Conservation (phyloP, 352 stramenopile genomes). For the Thalassiosira mediterranea region DNA sequence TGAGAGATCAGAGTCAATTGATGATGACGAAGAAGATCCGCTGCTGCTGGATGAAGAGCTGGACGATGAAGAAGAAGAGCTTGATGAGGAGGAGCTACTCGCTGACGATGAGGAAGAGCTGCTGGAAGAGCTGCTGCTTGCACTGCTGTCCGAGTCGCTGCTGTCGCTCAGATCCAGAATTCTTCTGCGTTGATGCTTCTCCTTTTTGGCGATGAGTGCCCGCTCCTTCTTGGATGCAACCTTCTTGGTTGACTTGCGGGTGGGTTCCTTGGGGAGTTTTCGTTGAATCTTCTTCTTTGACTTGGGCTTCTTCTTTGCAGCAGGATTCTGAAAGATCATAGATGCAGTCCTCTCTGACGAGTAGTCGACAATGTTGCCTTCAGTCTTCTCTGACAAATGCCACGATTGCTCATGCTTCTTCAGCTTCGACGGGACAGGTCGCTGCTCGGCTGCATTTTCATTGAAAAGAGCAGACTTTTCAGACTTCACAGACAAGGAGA, state of each 20-base stretch:
- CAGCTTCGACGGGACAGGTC: not conserved
- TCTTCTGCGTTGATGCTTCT: not conserved
- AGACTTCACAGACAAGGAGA: not conserved
- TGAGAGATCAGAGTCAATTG: constrained; percentile 26
- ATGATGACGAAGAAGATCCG: constrained; percentile 7
- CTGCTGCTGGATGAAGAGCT: not conserved
- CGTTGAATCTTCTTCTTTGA: not conserved
- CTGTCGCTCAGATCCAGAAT: not conserved
- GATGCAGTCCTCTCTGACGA: not conserved
- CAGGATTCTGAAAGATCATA: not conserved
- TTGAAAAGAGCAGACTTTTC: not conserved
- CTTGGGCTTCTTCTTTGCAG: not conserved
- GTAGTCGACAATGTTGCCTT: not conserved
- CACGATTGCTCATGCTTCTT: too few relatives aligned
- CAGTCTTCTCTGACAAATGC: not conserved
- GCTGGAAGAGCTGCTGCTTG: not conserved
- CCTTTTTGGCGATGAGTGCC: not conserved
- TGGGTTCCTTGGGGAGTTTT: not conserved
- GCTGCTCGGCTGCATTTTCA: not conserved
- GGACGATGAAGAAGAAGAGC: not conserved
- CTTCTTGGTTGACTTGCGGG: not conserved
- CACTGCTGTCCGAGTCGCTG: not conserved
- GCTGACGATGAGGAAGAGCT: not conserved
- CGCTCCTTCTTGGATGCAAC: not conserved
- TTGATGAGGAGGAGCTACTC: not conserved